These are phyloP conservation scores for Gynostemma pentaphyllum DNA, from an alignment of 306 rosid genomes.

Conservation along the genomic window DNA sequence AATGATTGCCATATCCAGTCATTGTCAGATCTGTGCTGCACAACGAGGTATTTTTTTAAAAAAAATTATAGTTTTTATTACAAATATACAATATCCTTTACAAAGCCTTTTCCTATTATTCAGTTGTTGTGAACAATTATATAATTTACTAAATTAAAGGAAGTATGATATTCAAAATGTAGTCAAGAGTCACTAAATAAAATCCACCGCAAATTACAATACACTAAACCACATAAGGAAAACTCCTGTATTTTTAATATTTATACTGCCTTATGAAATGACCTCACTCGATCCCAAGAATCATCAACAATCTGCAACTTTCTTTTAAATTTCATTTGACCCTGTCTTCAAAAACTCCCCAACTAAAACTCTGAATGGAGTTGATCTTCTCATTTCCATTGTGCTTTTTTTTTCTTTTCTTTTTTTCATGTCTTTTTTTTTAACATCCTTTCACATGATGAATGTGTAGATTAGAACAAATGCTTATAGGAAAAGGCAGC, in stretches of 20 bases:
- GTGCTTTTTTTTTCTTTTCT: neutral
- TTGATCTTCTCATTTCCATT: neutral
- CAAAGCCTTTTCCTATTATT: neutral
- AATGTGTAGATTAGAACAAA: neutral
- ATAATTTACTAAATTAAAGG: neutral
- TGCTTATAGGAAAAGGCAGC: neutral
- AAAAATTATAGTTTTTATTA: neutral
- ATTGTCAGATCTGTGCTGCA: constrained; percentile 57
- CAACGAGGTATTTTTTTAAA: constrained; percentile 48
- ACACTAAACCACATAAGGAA: neutral
- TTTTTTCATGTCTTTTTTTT: too few species aligned
- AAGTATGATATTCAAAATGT: neutral
- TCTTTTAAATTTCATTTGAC: too few species aligned
- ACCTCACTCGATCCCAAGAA: too few species aligned
- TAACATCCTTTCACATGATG: neutral
- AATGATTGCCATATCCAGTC: constrained; percentile 38
- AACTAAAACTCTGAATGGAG: neutral
- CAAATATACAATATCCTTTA: neutral
- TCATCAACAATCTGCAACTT: too few species aligned
- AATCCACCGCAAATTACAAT: neutral
- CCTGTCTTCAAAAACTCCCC: too few species aligned
- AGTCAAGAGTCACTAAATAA: neutral
- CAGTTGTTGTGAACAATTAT: neutral
- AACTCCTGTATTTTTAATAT: neutral
- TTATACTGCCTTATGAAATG: neutral